Percentiles rank a stretch among this genome's conserved stretches.
phyloP scores from a whole-genome alignment of 140 eudicot species.

The Cichorium intybus region DNA sequence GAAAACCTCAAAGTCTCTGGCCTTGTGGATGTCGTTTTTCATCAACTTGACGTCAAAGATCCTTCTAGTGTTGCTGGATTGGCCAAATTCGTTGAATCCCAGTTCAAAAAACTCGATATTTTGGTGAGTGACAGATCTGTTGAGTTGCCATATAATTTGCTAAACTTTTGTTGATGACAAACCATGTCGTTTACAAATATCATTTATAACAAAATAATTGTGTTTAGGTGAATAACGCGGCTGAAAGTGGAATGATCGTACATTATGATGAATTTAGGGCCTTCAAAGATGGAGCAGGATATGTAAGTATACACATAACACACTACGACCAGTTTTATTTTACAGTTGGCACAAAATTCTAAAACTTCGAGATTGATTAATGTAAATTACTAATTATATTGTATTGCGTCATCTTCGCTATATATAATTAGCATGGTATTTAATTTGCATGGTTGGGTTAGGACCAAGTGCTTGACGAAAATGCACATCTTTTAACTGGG shows the following conservation, averaged over 20 bases:
- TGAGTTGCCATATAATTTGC: not conserved
- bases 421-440: not conserved
- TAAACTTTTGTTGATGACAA: not conserved
- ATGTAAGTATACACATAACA: conserved; percentile 35
- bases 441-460: not conserved
- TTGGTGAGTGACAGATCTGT: conserved; percentile 31
- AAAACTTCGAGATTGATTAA: too few relatives aligned
- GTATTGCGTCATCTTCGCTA: not conserved
- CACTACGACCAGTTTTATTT: not conserved
- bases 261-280: conserved; percentile 24
- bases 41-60: conserved; percentile 43
- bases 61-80: conserved; percentile 30
- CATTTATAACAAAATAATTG: not conserved
- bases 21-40: conserved; percentile 19
- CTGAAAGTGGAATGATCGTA: conserved; percentile 30
- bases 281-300: conserved; percentile 40
- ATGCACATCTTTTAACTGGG: conserved; percentile 22
- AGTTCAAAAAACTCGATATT: conserved; percentile 44
- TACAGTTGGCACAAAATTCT: too few relatives aligned
- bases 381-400: too few relatives aligned
- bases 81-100: conserved; percentile 28
- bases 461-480: conserved; percentile 29
- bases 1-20: conserved; percentile 19
- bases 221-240: conserved; percentile 63
- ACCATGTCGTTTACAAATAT: not conserved